Base-by-base conservation (phyloP, 2,329 filamentous ascomycete species). In the Rugonectria rugulosa region DNA sequence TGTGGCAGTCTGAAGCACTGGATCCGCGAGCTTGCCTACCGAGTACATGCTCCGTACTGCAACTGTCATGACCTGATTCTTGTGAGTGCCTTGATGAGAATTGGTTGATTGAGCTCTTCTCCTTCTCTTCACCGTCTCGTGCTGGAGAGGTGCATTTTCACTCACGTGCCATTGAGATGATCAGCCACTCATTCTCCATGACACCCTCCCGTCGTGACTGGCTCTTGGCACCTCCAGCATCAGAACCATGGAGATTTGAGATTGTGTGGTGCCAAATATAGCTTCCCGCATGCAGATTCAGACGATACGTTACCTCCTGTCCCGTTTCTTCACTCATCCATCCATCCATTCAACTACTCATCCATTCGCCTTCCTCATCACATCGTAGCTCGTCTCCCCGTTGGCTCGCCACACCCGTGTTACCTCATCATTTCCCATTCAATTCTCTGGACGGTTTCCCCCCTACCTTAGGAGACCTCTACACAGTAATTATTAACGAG, bases 191-290 rank as follows among this genome's bases (percentile, higher is more conserved):
- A 38, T 38, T 24, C n/a, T 31, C 11, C 23, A 37, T 37, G n/a
- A n/a, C 17, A 45, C 46, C 32, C 19, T 42, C 9, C 10, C 23
- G 21, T 23, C 7, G 15, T 20, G 52, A 48, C 45, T 49, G 52
- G 40, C 15, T 31, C 21, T 23, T 24, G 8, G 31, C n/a, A 37
- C 5, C 9, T 26, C 20, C 17, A 23, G 11, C 10, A 43, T 19
- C 36, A 38, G 7, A 48, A 42, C 23, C 19, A 46, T 6, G 19
- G 26, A 9, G 24, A n/a, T 14, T n/a, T n/a, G n/a, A n/a, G n/a
- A n/a, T n/a, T n/a, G 17, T 20, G 14, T 34, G 40, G 38, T 50
- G 34, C 53, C 53, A 56, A 56, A 45, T 50, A 56, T 56, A 56
- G 53, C 42, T 42, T 27, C 29, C 15, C 36, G 15, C 3, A 6